Conservation (phyloP, 2,329 filamentous ascomycete genomes). For the Fusarium tuaranense region DNA sequence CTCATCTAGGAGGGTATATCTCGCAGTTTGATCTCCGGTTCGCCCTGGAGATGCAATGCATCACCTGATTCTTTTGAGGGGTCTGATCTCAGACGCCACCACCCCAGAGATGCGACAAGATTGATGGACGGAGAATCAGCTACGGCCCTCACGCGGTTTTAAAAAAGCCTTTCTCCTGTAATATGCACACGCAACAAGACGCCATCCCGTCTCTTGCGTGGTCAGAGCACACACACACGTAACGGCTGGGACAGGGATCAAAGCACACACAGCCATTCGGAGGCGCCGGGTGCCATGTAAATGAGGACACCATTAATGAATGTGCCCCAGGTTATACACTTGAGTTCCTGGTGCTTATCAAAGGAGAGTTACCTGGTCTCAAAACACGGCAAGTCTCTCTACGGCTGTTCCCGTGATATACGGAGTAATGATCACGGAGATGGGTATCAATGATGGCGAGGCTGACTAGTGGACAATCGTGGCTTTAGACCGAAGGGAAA, state of each 20-base stretch:
- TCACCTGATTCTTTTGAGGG: neutral
- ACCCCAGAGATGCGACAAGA: neutral
- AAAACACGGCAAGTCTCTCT: neutral
- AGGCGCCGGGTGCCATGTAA: slow-evolving; percentile 6
- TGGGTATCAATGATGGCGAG: neutral
- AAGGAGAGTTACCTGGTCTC: neutral
- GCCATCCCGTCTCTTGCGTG: neutral
- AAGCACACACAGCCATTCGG: neutral
- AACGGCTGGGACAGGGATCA: slow-evolving; percentile 1
- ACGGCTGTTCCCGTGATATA: neutral
- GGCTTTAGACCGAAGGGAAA: neutral
- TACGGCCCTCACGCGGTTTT: neutral
- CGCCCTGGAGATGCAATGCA: neutral
- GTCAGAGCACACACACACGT: neutral
- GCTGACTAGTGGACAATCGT: neutral
- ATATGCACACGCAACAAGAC: neutral
- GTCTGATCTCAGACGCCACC: slow-evolving; percentile 4
- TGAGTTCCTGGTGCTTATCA: neutral
- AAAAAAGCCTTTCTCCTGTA: neutral
- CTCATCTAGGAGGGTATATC: neutral
- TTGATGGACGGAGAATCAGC: neutral
- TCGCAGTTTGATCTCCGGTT: slow-evolving; percentile 5
- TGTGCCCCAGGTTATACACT: neutral
- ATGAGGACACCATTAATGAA: neutral
- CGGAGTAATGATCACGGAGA: neutral